Evolutionary conservation across 345 rosid species (phyloP).

Genomic region (Abelmoschus esculentus): DNA sequence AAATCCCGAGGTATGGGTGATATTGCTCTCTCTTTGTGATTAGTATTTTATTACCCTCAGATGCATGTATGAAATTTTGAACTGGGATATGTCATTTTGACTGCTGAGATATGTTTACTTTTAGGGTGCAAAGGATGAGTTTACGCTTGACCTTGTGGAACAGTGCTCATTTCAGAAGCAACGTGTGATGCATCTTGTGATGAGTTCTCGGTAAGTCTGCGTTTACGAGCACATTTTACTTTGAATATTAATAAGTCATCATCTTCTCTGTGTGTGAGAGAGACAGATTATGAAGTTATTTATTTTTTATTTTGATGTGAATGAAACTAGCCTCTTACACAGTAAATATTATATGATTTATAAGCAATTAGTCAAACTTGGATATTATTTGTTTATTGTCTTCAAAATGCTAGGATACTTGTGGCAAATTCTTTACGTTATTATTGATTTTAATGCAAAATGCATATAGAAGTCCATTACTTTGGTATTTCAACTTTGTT

Average conservation of each 20-base stretch:
- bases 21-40: slow-evolving; percentile 4
- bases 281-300: too few species aligned
- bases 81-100: background rate
- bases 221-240: too few species aligned
- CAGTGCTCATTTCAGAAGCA: slow-evolving; percentile 98
- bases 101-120: slow-evolving; percentile 14
- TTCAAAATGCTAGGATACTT: background rate
- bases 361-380: background rate
- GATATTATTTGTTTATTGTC: background rate
- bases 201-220: slow-evolving; percentile 63
- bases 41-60: background rate
- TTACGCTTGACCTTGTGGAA: slow-evolving; percentile 98
- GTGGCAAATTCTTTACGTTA: background rate
- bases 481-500: slow-evolving; percentile 8
- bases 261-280: too few species aligned
- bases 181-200: slow-evolving; percentile 81
- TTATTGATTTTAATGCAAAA: background rate
- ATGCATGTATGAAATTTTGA: slow-evolving; percentile 9
- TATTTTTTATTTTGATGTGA: too few species aligned
- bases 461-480: background rate
- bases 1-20: slow-evolving; percentile 57
- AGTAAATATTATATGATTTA: background rate
- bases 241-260: too few species aligned
- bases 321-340: background rate
- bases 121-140: slow-evolving; percentile 82